Evolutionary conservation across 257 asterid species (phyloP).

Genomic region (Solanum ossicruentum): DNA sequence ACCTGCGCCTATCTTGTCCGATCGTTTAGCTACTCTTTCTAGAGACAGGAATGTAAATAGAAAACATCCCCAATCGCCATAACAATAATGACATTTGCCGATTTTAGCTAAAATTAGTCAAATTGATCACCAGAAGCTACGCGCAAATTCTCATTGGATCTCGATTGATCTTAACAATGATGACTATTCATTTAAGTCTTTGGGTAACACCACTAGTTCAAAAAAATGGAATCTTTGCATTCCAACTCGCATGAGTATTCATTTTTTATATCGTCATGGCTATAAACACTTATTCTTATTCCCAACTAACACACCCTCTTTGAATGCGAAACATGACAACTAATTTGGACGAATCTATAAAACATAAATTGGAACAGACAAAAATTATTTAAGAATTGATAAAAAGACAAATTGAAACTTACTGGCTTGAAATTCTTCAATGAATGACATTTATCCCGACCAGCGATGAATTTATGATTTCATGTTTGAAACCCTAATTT

Average conservation of each 20-base stretch:
- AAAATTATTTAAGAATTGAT: background rate
- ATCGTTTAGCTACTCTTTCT: no score
- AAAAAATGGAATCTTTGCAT: background rate
- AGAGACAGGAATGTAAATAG: no score
- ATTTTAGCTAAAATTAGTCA: background rate
- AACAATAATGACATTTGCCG: no score
- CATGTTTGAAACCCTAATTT: conserved; percentile 18
- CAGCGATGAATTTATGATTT: background rate
- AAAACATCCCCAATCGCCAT: no score
- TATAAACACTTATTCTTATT: background rate
- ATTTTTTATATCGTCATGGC: background rate
- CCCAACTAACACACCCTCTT: no score
- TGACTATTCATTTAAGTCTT: background rate
- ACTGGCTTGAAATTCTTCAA: conserved; percentile 90
- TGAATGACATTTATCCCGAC: conserved; percentile 36
- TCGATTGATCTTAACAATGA: no score
- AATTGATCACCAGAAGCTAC: background rate
- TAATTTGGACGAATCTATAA: background rate
- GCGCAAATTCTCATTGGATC: background rate
- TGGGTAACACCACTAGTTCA: background rate
- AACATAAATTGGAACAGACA: background rate
- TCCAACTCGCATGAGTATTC: background rate
- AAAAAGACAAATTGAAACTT: background rate
- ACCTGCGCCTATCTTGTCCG: no score
- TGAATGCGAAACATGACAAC: no score